These are phyloP conservation scores for Pilasporangium apinafurcum DNA, from an alignment of 352 stramenopile species.

Conservation along the genomic window DNA sequence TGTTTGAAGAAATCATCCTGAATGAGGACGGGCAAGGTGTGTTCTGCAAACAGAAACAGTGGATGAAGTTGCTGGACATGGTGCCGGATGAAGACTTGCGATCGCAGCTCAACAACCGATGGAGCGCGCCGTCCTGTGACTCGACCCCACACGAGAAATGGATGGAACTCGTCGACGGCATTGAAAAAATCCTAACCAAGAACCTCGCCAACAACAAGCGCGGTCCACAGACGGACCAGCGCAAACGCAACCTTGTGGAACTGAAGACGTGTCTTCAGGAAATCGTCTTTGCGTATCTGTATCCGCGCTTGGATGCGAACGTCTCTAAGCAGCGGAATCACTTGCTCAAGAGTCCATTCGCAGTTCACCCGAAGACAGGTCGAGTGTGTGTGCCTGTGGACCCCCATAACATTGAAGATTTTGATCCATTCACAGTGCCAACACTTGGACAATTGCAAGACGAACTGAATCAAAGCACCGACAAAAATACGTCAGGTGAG, in stretches of 20 bases:
- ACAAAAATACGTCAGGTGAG: slow-evolving; percentile 17
- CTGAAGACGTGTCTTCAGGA: slow-evolving; percentile 90
- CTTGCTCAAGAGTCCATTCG: slow-evolving; percentile 99
- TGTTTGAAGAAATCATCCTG: slow-evolving; percentile 92
- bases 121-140: slow-evolving; percentile 34
- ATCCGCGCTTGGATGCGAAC: slow-evolving; percentile 98
- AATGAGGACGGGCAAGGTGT: slow-evolving; percentile 89
- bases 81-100: slow-evolving; percentile 89
- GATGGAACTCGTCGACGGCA: slow-evolving; percentile 65
- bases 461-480: slow-evolving; percentile 65
- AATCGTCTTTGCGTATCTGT: slow-evolving; percentile 95
- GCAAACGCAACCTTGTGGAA: slow-evolving; percentile 62
- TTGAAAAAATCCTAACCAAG: slow-evolving; percentile 63
- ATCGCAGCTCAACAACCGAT: slow-evolving; percentile 49
- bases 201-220: slow-evolving; percentile 44
- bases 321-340: slow-evolving; percentile 99
- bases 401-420: slow-evolving; percentile 72
- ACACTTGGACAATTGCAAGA: slow-evolving; percentile 77
- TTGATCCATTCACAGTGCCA: slow-evolving; percentile 85
- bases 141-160: slow-evolving; percentile 86
- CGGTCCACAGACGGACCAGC: slow-evolving; percentile 29
- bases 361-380: slow-evolving; percentile 97
- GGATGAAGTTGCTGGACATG: slow-evolving; percentile 90
- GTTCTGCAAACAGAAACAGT: slow-evolving; percentile 84
- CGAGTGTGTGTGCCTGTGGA: slow-evolving; percentile 97